Conservation (phyloP, 805 yeast species). For the Ogataea methylovora region DNA sequence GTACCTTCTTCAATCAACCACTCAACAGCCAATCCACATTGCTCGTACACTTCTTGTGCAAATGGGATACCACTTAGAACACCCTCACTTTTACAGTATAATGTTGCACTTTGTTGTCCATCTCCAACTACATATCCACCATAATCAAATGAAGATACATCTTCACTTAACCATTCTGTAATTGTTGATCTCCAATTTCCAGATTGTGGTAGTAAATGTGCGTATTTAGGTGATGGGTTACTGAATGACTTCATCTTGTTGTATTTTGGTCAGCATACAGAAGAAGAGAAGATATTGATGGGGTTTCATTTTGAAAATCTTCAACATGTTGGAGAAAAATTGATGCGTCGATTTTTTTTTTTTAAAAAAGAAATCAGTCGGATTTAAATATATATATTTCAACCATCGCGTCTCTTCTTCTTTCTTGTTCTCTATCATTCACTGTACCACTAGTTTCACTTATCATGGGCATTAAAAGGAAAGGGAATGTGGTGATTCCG, state of each 20-base stretch:
- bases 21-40: slow-evolving; percentile 60
- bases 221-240: slow-evolving; percentile 27
- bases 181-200: slow-evolving; percentile 81
- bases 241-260: slow-evolving; percentile 11
- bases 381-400: no score
- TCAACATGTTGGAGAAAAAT: no score
- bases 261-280: no score
- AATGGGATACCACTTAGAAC: slow-evolving; percentile 83
- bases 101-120: slow-evolving; percentile 59
- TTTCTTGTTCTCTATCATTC: no score
- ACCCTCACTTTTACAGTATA: slow-evolving; percentile 78
- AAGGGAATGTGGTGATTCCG: no score
- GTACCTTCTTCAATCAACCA: slow-evolving; percentile 76
- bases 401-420: no score
- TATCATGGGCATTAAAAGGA: no score
- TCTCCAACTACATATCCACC: slow-evolving; percentile 96
- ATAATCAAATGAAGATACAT: slow-evolving; percentile 87
- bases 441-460: no score
- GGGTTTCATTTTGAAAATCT: no score
- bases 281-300: no score
- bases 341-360: no score
- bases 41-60: slow-evolving; percentile 75
- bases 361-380: no score
- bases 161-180: slow-evolving; percentile 73
- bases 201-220: slow-evolving; percentile 59